Evolutionary conservation across 306 rosid genomes (phyloP), one percentile per base, ranked within the genome.

Genomic region (Cucurbita maxima): DNA sequence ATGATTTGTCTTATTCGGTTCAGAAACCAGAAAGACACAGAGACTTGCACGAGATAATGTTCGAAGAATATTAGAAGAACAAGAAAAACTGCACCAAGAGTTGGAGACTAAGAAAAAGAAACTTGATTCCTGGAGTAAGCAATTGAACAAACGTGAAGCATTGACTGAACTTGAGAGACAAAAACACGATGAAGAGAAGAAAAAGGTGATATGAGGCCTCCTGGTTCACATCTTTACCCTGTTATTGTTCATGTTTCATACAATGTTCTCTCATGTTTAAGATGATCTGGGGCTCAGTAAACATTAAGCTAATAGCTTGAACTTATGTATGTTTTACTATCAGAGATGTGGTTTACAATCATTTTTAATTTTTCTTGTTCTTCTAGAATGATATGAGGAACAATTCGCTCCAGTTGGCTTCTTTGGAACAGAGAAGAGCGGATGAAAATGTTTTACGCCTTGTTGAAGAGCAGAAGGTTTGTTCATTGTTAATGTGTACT

Each of bases 381-480:
- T 78, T 79, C 56, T 76, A 94, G 99, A 91, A 91, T 79, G 90
- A 90, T 77, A 68, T 85, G 76, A 89, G 88, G 81, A 87, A 87
- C 82, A 90, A 76, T 78, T 87, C 97, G 30, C 96, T 90, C 75
- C 76, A 77, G 34, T 62, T 88, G 83, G 99, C 99, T 78, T 90
- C 99, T 5, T 74, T 76, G 83, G 97, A 94, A 87, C 95, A 88
- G 80, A 82, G 79, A 83, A 91, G 79, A 82, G 87, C 97, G 40
- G 96, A 87, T 77, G 92, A 85, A 73, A 90, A 86, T 81, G 96
- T 94, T 59, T 75, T 80, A 18, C 86, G 85, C 82, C 96, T 94
- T 82, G 86, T 91, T 78, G 99, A 89, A 74, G 87, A 91, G 79
- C 99, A 94, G 71, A 83, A 94, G 96, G 98, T 94, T 69, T 75